These are phyloP conservation scores for Eimeria acervulina DNA, from an alignment of 169 alveolate species.

Conservation along the genomic window DNA sequence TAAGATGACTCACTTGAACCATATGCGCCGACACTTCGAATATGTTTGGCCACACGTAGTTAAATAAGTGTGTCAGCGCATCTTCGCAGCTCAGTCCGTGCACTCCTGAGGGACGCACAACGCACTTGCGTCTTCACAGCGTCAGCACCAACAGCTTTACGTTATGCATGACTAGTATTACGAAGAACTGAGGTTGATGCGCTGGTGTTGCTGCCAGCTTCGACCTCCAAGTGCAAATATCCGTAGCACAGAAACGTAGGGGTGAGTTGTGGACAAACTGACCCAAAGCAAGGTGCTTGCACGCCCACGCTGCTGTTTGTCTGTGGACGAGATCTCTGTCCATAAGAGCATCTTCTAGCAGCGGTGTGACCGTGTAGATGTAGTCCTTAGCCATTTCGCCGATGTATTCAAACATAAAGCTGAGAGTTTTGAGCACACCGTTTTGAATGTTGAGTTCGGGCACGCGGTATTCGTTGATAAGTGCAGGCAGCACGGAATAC, in stretches of 20 bases:
- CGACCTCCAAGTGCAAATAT: not conserved
- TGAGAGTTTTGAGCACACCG: conserved; percentile 99
- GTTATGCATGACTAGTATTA: not conserved
- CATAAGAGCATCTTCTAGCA: conserved; percentile 99
- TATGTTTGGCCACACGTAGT: conserved; percentile 99
- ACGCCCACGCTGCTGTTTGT: conserved; percentile 99
- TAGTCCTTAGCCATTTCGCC: conserved; percentile 97
- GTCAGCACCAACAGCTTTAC: not conserved
- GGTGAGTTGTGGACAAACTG: conserved; percentile 90
- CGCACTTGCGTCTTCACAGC: too few species aligned
- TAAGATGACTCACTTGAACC: conserved; percentile 81
- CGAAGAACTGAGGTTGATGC: not conserved
- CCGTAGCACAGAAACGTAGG: conserved; percentile 58
- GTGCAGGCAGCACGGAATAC: conserved; percentile 99
- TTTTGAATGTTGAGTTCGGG: conserved; percentile 99
- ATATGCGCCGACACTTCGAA: conserved; percentile 99
- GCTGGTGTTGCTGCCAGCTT: not conserved
- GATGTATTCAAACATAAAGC: conserved; percentile 99
- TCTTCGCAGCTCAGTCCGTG: conserved; percentile 90
- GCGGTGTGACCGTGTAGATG: conserved; percentile 98
- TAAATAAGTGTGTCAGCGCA: conserved; percentile 98
- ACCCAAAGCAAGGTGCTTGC: conserved; percentile 99
- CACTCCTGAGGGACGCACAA: conserved; percentile 77
- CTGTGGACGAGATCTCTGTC: conserved; percentile 99
- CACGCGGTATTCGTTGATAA: conserved; percentile 99